A percentile compares a stretch with the other conserved stretches of the same genome.
Evolutionary conservation across 1,139 yeast genomes (phyloP).

Genomic region (Nakaseomyces uthaithaninus): DNA sequence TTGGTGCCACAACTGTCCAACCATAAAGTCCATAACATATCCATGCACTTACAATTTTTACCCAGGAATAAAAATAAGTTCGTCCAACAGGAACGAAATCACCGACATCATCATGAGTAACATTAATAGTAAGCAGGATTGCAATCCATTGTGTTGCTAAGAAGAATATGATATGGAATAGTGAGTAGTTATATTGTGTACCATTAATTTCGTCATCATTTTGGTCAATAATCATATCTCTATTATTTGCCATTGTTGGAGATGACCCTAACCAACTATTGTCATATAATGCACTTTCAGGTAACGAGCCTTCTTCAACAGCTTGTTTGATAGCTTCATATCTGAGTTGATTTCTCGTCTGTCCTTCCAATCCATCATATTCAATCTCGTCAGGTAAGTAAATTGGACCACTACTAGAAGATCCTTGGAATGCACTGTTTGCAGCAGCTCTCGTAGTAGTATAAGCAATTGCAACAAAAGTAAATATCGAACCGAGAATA

Average conservation of each 20-base stretch:
- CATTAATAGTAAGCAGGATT: constrained; percentile 83
- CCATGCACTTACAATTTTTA: constrained; percentile 88
- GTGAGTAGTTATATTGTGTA: constrained; percentile 78
- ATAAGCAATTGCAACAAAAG: constrained; percentile 91
- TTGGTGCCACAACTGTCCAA: constrained; percentile 91
- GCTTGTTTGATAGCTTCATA: constrained; percentile 87
- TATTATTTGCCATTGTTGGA: constrained; percentile 36
- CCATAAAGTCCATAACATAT: constrained; percentile 75
- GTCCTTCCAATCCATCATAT: constrained; percentile 40
- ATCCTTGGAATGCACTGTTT: constrained; percentile 48
- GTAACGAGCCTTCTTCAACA: constrained; percentile 88
- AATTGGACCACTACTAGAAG: constrained; percentile 24
- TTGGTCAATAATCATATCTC: constrained; percentile 23
- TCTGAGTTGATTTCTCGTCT: constrained; percentile 67
- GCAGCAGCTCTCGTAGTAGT: constrained; percentile 97
- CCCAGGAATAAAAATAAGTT: constrained; percentile 93
- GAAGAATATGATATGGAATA: constrained; percentile 86
- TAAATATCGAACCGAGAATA: constrained; percentile 84
- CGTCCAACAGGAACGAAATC: constrained; percentile 96
- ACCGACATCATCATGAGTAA: constrained; percentile 73
- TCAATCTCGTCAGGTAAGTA: constrained; percentile 32
- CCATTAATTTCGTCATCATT: constrained; percentile 55
- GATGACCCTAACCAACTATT: constrained; percentile 41
- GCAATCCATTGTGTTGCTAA: constrained; percentile 97
- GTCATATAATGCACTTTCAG: constrained; percentile 81